Percentiles rank a stretch among this genome's conserved stretches.
Conservation (phyloP, 202 grass and related monocot species). For the Digitaria exilis region DNA sequence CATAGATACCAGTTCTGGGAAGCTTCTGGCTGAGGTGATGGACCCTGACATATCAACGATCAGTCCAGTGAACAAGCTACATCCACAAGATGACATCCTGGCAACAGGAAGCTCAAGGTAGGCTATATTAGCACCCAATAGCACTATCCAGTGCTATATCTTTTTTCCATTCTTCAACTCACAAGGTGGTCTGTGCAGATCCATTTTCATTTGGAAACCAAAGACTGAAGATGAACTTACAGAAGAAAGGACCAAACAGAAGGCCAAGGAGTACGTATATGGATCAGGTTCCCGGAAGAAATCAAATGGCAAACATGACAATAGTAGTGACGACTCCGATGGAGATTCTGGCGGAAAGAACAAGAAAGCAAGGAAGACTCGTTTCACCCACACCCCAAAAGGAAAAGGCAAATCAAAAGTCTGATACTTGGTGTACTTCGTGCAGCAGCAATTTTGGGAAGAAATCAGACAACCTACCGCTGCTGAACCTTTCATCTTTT, state of each 20-base stretch:
- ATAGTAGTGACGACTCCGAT: conserved; percentile 64
- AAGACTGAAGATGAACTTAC: conserved; percentile 39
- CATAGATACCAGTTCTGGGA: conserved; percentile 78
- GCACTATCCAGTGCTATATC: not conserved
- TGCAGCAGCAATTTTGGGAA: conserved; percentile 21
- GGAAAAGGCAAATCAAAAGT: conserved; percentile 65
- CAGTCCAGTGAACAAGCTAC: conserved; percentile 90
- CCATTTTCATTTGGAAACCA: conserved; percentile 91
- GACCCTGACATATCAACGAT: conserved; percentile 89
- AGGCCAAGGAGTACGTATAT: conserved; percentile 70
- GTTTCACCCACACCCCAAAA: conserved; percentile 50
- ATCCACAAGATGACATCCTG: conserved; percentile 72
- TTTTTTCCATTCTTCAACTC: not conserved
- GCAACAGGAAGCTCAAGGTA: conserved; percentile 89
- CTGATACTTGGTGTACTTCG: conserved; percentile 22
- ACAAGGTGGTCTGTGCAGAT: conserved; percentile 45
- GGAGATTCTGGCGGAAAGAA: conserved; percentile 56
- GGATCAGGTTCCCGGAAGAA: conserved; percentile 56
- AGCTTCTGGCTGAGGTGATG: conserved; percentile 83
- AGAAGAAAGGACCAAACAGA: conserved; percentile 52
- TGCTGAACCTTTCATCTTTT: conserved; percentile 9
- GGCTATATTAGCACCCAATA: not conserved
- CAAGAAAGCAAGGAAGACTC: conserved; percentile 58
- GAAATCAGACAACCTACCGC: not conserved
- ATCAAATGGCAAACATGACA: conserved; percentile 53